Conservation (phyloP, 2,329 filamentous ascomycete genomes). For the Parafenestella ontariensis region DNA sequence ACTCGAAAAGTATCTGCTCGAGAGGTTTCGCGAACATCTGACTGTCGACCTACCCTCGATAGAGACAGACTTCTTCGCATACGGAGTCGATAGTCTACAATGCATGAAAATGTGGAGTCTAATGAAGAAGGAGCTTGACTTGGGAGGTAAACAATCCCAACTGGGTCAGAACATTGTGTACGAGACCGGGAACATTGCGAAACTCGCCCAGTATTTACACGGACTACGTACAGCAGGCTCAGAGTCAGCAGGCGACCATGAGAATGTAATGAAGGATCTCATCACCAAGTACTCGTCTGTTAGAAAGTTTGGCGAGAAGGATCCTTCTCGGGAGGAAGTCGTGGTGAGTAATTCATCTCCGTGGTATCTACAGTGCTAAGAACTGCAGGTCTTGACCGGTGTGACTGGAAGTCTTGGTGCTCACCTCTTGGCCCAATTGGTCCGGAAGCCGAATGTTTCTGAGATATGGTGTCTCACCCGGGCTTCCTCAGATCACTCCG, state of each 20-base stretch:
- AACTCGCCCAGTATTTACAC: constrained; percentile 56
- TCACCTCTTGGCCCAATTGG: constrained; percentile 58
- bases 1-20: constrained; percentile 39
- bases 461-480: constrained; percentile 62
- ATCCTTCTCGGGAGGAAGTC: constrained; percentile 15
- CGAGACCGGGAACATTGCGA: constrained; percentile 60
- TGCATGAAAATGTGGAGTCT: constrained; percentile 62
- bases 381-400: constrained; percentile 62
- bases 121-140: constrained; percentile 60
- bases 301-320: neutral
- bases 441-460: constrained; percentile 32
- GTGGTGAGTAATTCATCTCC: constrained; percentile 9
- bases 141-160: constrained; percentile 50
- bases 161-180: constrained; percentile 66
- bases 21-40: constrained; percentile 26
- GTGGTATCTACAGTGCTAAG: neutral
- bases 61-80: constrained; percentile 65
- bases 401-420: constrained; percentile 71
- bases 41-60: constrained; percentile 25
- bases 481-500: constrained; percentile 47
- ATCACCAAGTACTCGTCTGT: constrained; percentile 56
- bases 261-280: constrained; percentile 56
- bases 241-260: constrained; percentile 43
- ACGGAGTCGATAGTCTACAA: constrained; percentile 66
- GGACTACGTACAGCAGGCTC: constrained; percentile 51